Percentiles rank a stretch among this genome's conserved stretches.
phyloP scores from a whole-genome alignment of 805 yeast species.

The Kodamaea restingae region DNA sequence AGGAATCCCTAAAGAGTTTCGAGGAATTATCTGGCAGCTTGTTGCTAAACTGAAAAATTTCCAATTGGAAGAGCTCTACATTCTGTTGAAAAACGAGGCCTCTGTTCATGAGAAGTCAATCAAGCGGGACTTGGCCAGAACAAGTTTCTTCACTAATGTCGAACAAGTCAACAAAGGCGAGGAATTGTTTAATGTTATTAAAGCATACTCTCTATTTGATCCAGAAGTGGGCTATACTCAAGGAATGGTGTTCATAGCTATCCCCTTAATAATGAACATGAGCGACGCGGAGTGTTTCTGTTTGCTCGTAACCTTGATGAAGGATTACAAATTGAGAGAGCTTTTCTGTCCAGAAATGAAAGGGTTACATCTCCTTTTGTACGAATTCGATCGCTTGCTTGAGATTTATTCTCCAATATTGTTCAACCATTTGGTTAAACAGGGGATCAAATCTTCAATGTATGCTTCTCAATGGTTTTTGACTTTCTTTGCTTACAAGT shows the following conservation, averaged over 20 bases:
- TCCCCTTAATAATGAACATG: conserved; percentile 80
- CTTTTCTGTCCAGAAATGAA: conserved; percentile 89
- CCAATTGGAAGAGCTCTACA: conserved; percentile 56
- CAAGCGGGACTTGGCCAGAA: conserved; percentile 77
- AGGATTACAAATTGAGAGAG: conserved; percentile 72
- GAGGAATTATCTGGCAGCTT: conserved; percentile 93
- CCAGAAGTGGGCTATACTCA: conserved; percentile 96
- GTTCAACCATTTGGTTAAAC: conserved; percentile 71
- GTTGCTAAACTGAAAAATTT: conserved; percentile 74
- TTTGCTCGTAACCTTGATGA: conserved; percentile 76
- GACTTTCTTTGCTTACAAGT: conserved; percentile 91
- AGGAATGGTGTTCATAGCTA: conserved; percentile 92
- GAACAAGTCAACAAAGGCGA: conserved; percentile 54
- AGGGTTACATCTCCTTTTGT: conserved; percentile 77
- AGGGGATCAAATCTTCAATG: conserved; percentile 90
- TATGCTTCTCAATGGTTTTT: conserved; percentile 98
- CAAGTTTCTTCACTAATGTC: conserved; percentile 67
- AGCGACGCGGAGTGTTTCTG: conserved; percentile 83
- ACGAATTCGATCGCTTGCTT: conserved; percentile 84
- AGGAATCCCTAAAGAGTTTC: conserved; percentile 80
- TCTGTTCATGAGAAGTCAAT: conserved; percentile 73
- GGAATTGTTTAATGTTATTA: conserved; percentile 69
- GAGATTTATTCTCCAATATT: conserved; percentile 74
- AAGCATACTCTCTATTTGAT: conserved; percentile 81
- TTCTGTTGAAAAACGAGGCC: conserved; percentile 43